Percentiles rank a stretch among this genome's conserved stretches.
Conservation (phyloP, 106 monocot genomes). For the Apostasia shenzhenica region DNA sequence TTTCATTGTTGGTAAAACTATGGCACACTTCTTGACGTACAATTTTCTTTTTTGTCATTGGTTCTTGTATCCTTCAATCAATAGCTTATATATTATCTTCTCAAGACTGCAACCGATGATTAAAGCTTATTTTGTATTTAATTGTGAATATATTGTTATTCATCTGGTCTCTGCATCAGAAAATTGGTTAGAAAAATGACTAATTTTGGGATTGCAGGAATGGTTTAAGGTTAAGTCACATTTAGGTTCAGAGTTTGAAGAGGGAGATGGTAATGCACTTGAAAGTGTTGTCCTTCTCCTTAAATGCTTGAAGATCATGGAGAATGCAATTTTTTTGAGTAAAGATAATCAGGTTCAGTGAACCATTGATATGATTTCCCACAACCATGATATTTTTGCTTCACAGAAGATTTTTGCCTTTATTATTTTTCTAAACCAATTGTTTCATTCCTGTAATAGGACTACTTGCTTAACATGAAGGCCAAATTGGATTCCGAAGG, state of each 20-base stretch:
- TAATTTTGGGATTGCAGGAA: constrained; percentile 32
- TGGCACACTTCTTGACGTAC: too few relatives aligned
- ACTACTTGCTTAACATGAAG: constrained; percentile 64
- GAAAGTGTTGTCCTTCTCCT: constrained; percentile 62
- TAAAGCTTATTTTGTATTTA: neutral
- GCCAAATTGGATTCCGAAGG: constrained; percentile 35
- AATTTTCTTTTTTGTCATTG: too few relatives aligned
- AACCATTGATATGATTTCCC: too few relatives aligned
- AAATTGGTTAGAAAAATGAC: neutral
- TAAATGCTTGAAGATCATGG: constrained; percentile 96
- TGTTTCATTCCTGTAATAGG: constrained; percentile 24
- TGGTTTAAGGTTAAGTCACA: constrained; percentile 18
- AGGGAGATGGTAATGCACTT: constrained; percentile 39
- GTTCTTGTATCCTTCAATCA: too few relatives aligned
- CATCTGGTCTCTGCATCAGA: too few relatives aligned
- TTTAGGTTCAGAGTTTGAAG: constrained; percentile 17
- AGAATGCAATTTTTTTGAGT: constrained; percentile 96
- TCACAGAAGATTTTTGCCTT: too few relatives aligned
- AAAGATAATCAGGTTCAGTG: constrained; percentile 81
- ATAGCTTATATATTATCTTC: too few relatives aligned
- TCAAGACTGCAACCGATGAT: too few relatives aligned
- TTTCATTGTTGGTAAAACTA: too few relatives aligned
- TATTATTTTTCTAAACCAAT: neutral
- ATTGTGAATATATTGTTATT: neutral
- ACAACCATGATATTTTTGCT: too few relatives aligned